Base-by-base conservation (phyloP, 2,329 filamentous ascomycete genomes). In the Pestalotiopsis sp. region DNA sequence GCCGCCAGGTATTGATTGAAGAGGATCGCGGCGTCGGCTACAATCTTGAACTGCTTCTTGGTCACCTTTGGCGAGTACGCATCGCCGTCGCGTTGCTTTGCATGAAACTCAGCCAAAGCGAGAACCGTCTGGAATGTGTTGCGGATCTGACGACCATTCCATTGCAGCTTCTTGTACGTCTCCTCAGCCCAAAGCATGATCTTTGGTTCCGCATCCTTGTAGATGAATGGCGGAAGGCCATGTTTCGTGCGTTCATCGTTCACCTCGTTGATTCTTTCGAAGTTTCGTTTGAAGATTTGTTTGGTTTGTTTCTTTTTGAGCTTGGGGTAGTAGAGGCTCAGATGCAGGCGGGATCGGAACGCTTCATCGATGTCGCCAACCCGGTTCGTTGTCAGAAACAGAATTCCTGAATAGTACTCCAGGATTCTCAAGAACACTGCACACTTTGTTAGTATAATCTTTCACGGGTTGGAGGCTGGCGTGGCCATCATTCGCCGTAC, bases 371-470 rank as follows among this genome's bases (percentile, higher is more conserved):
- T 70, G n/a, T 68, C 70, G 2, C 70, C 71, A 1, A 75, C 72
- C 31, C 73, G 71, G 45, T 74, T 74, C 5, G 73, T 74, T 9
- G 73, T 74, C 9, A 74, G 64, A 64, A 74, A 74, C 9, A 73
- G 67, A 52, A 72, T 73, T 17, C 73, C 72, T 11, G 68, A 25
- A 56, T 67, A 67, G 23, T 67, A 67, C 72, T 82, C 81, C 6
- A 83, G 72, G 0, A 80, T 76, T 38, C 71, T 68, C 11, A 73
- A 70, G 64, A 73, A 2, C 79, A 76, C 13, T 82, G 74, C 71
- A 82, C 82, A 3, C 81, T 80, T 69, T 20, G n/a, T 31, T 5
- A 38, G 6, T n/a, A 23, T 2, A 23, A 12, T 31, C 5, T 17
- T 17, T 3, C 4, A 31, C 23, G 57, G 31, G 12, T 5, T 17